Evolutionary conservation across 768 basidiomycete species (phyloP), one percentile per base, ranked within the genome.

Genomic region (Clitopilus passeckerianus): DNA sequence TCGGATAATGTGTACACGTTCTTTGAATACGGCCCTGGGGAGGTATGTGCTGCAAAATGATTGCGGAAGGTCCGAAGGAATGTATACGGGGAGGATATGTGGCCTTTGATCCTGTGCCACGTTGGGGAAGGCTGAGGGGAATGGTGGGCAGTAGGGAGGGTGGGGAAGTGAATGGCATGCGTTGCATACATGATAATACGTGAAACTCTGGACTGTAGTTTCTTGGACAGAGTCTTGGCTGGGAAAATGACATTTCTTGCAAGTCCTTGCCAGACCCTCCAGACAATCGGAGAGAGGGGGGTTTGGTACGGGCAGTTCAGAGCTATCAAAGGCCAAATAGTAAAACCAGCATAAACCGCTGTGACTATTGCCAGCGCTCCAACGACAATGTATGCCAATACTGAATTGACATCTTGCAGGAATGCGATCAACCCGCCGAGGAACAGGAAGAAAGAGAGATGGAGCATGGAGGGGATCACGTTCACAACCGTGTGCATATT

Each of bases 301-400:
- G 74, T 76, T 53, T 68, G 66, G 55, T 75, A 75, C 1, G 74
- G 75, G 59, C 5, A 41, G 37, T 41, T n/a, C 5, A 41, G 70
- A 74, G 23, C 65, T 33, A 72, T 65, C 2, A 72, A 60, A 1
- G 75, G 74, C 18, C 75, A 67, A 35, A 73, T 56, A 5, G 74
- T 75, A 57, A 74, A 58, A 8, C 67, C 59, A 22, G 61, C 34
- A 54, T 78, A 78, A 10, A 74, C 57, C n/a, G 60, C 23, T 37
- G 63, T 64, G 54, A 50, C n/a, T 2, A 50, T 12, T 12, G n/a
- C 20, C 18, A 50, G n/a, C 5, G 20, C 16, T 5, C 3, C 22
- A 50, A 23, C 22, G 18, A 10, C 5, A 22, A 50, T 23, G 15
- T 18, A 50, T n/a, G 16, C 20, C 20, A 50, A 18, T 2, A 50